Evolutionary conservation across 148 eudicot species (phyloP).

Genomic region (Talinum fruticosum): DNA sequence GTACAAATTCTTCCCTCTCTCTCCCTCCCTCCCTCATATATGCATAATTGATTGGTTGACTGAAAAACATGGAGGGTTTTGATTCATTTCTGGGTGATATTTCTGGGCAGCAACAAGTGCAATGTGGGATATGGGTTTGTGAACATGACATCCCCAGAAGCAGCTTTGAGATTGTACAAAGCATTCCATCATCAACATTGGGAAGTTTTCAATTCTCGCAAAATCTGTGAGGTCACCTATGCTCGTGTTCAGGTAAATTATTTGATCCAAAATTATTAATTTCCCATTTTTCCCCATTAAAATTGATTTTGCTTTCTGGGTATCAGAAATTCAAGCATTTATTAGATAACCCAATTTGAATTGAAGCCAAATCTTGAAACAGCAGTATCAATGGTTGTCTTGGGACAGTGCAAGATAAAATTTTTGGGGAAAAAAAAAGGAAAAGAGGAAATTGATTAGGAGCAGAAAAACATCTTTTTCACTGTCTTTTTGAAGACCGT

Average conservation of each 20-base stretch:
- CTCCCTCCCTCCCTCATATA: not conserved
- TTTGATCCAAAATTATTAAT: too few relatives aligned
- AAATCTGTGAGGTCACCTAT: constrained; percentile 92
- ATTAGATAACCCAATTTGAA: too few relatives aligned
- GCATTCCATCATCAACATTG: constrained; percentile 84
- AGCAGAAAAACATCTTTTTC: constrained; percentile 32
- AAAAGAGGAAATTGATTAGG: not conserved
- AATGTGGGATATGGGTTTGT: constrained; percentile 98
- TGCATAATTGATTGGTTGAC: too few relatives aligned
- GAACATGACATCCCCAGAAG: constrained; percentile 94
- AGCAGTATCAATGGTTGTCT: constrained; percentile 19
- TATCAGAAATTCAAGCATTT: not conserved
- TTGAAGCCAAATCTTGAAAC: constrained; percentile 3
- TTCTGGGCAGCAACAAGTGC: constrained; percentile 67
- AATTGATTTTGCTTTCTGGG: not conserved
- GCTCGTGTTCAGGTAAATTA: constrained; percentile 65
- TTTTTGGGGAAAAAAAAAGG: not conserved
- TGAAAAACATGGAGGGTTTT: too few relatives aligned
- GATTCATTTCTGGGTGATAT: not conserved
- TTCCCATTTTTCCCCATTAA: too few relatives aligned
- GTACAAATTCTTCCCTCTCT: constrained; percentile 2
- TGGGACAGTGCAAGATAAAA: not conserved
- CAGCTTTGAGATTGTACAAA: constrained; percentile 74
- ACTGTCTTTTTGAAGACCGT: constrained; percentile 31
- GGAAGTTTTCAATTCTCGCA: constrained; percentile 94